Base-by-base conservation (phyloP, 177 flowering plant species). In the Telopea speciosissima region DNA sequence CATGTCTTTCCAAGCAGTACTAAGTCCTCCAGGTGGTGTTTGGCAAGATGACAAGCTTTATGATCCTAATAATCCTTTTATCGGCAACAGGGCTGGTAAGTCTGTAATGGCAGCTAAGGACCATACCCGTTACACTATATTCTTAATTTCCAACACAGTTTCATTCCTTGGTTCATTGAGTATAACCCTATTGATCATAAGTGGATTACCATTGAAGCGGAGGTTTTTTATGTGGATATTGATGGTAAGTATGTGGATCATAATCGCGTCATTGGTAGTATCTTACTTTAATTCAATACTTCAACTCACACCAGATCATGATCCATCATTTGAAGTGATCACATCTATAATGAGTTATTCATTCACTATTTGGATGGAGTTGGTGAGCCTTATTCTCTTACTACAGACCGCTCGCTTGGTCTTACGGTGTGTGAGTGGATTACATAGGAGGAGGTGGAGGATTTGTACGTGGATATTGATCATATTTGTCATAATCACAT, bases 21-120 rank as follows among this genome's bases (percentile, higher is more conserved):
- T 79, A 8, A 73, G 60, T 65, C 84, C 84, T 13, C 84, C 79
- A 1, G 79, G 79, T 52, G 79, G 79, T 26, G 33, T 77, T 21
- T 79, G 80, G 79, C 77, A 75, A 66, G 82, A 72, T 1, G 69
- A 71, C 40, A 26, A 26, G 14, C 11, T 9, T 8, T 4, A 2
- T 28, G 4, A 28, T 28, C 31, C 2, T 28, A 28, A 28, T 28
- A n/a, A 17, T 23, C 21, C 40, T 26, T 24, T 2, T 28, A 2
- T 28, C 4, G 4, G 4, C 31, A 2, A 28, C 31, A 28, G 3
- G 31, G 31, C 62, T 3, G 73, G 67, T 17, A 17, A n/a, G 1
- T 45, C 73, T 14, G 49, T 70, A n/a, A 36, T 70, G 33, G 66
- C 72, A 3, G 8, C 6, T 62, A 40, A 40, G 24, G 2, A 24